Evolutionary conservation across 192 early-diverging fungal genomes (phyloP).

Genomic region (Phlyctochytrium planicorne): DNA sequence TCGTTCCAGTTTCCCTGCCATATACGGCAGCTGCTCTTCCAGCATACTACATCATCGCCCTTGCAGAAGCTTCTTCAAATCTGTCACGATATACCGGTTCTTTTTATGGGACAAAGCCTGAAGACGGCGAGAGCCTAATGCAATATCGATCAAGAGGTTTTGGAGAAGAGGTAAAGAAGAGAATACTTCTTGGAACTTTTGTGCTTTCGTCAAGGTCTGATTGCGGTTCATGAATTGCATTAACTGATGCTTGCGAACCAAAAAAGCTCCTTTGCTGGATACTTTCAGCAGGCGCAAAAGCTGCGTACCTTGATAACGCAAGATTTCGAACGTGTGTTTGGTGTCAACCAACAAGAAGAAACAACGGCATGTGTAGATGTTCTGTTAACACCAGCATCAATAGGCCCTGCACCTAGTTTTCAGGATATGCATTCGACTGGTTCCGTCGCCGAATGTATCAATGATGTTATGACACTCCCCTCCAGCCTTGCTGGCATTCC

Average conservation of each 20-base stretch:
- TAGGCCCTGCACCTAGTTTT: slow-evolving; percentile 65
- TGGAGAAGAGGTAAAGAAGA: slow-evolving; percentile 77
- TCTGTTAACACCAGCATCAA: slow-evolving; percentile 77
- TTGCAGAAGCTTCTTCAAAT: slow-evolving; percentile 91
- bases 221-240: neutral
- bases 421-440: slow-evolving; percentile 25
- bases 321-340: slow-evolving; percentile 78
- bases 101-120: slow-evolving; percentile 63
- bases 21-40: slow-evolving; percentile 70
- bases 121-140: neutral
- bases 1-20: slow-evolving; percentile 71
- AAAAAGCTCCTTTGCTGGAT: slow-evolving; percentile 56
- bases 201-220: slow-evolving; percentile 74
- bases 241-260: neutral
- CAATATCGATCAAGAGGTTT: slow-evolving; percentile 59
- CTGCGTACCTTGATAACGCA: slow-evolving; percentile 72
- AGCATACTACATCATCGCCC: slow-evolving; percentile 84
- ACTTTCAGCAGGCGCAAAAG: slow-evolving; percentile 80
- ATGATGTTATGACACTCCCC: slow-evolving; percentile 89
- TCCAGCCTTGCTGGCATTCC: slow-evolving; percentile 78
- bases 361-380: slow-evolving; percentile 64
- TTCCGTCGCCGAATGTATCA: slow-evolving; percentile 84
- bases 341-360: neutral
- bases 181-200: slow-evolving; percentile 85
- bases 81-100: slow-evolving; percentile 85